Evolutionary conservation across 139 green algal genomes (phyloP).

Genomic region (Chlamydomonas urium): DNA sequence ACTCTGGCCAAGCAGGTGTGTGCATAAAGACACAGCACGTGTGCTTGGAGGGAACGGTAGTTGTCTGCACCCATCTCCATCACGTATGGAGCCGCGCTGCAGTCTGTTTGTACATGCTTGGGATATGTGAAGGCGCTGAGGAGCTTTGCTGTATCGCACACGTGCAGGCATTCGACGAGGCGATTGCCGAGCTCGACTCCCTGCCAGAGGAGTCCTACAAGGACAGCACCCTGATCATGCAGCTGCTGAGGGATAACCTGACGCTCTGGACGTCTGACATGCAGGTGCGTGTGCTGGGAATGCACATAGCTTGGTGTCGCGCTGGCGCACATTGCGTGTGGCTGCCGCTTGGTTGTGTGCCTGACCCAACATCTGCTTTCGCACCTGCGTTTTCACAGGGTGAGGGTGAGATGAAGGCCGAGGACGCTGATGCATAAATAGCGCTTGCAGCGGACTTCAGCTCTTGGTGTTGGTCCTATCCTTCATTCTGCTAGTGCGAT

Average conservation of each 20-base stretch:
- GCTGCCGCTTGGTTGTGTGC: too few relatives aligned
- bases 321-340: too few relatives aligned
- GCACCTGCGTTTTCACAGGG: too few relatives aligned
- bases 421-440: too few relatives aligned
- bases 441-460: too few relatives aligned
- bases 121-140: not conserved
- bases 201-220: constrained; percentile 99
- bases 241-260: constrained; percentile 98
- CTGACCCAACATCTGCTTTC: too few relatives aligned
- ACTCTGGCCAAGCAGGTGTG: constrained; percentile 90
- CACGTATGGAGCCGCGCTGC: too few relatives aligned
- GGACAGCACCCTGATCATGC: constrained; percentile 99
- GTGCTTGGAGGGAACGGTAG: not conserved
- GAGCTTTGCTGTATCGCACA: not conserved
- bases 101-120: not conserved
- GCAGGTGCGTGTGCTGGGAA: constrained; percentile 24
- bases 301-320: too few relatives aligned
- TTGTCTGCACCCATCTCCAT: not conserved
- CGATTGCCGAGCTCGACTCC: constrained; percentile 97
- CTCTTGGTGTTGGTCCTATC: too few relatives aligned
- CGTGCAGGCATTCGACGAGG: constrained; percentile 99
- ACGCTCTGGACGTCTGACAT: constrained; percentile 98
- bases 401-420: constrained; percentile 17
- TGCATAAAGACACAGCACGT: too few relatives aligned
- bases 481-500: too few relatives aligned